These are phyloP conservation scores for Passiflora organensis DNA, from an alignment of 345 rosid species.

Conservation along the genomic window DNA sequence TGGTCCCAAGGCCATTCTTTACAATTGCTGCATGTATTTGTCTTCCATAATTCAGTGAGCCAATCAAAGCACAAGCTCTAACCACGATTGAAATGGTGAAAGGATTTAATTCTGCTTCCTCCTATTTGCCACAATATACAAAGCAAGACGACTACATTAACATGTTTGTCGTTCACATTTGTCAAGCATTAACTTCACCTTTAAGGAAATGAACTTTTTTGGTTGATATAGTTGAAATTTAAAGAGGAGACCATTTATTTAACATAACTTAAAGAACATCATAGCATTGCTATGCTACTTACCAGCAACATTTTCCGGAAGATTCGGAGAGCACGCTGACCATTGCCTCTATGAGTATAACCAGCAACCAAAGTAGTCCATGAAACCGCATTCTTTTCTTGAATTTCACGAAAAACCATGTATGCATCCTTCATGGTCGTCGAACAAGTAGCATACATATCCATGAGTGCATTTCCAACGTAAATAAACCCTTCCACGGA, in stretches of 20 bases:
- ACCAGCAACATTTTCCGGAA: constrained; percentile 69
- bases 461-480: constrained; percentile 66
- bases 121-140: constrained; percentile 40
- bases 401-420: constrained; percentile 44
- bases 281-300: constrained; percentile 9
- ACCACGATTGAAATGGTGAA: constrained; percentile 71
- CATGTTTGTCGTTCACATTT: not conserved
- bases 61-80: constrained; percentile 73
- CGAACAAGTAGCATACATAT: constrained; percentile 66
- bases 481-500: constrained; percentile 46
- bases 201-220: no score
- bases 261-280: no score
- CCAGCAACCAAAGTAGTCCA: constrained; percentile 88
- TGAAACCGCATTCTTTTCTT: constrained; percentile 52
- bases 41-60: constrained; percentile 49
- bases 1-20: constrained; percentile 55
- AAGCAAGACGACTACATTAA: not conserved
- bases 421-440: constrained; percentile 56
- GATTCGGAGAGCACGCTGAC: constrained; percentile 49
- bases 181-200: not conserved
- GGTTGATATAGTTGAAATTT: no score
- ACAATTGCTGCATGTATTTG: constrained; percentile 55
- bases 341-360: constrained; percentile 71
- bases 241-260: no score
- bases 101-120: constrained; percentile 51